Percentiles rank a stretch among this genome's conserved stretches.
Conservation (phyloP, 2,329 filamentous ascomycete genomes). For the Ceratocystis eucalypticola region DNA sequence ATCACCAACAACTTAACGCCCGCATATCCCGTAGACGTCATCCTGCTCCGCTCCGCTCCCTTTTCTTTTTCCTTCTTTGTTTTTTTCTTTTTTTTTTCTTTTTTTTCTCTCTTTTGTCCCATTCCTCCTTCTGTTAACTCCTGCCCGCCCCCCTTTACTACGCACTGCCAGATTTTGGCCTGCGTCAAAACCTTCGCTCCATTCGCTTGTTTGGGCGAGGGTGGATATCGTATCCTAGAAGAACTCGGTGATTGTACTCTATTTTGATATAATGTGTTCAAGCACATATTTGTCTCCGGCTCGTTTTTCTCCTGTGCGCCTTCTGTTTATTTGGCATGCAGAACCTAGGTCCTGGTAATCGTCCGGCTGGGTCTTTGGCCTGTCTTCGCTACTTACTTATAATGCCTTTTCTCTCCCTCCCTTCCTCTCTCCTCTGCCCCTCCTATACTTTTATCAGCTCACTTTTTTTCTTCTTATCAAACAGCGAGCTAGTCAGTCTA, state of each 20-base stretch:
- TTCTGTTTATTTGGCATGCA: neutral
- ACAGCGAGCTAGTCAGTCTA: too few species aligned
- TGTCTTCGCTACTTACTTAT: neutral
- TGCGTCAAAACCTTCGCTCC: neutral
- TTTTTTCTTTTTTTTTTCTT: neutral
- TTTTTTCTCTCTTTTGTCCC: neutral
- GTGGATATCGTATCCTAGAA: neutral
- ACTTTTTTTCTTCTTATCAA: too few species aligned
- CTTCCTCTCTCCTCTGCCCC: neutral
- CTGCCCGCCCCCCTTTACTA: neutral
- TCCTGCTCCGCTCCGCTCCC: neutral
- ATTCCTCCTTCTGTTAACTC: neutral
- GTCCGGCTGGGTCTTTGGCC: neutral
- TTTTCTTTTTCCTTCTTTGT: neutral
- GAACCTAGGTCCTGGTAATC: neutral
- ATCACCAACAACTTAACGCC: neutral
- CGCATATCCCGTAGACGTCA: too few species aligned
- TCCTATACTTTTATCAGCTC: too few species aligned
- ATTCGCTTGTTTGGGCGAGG: neutral
- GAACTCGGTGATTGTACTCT: neutral
- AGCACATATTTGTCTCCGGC: neutral
- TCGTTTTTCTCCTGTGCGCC: neutral
- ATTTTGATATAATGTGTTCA: neutral
- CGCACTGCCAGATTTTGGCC: neutral
- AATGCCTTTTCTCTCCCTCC: neutral